A percentile compares a stretch with the other conserved stretches of the same genome.
Evolutionary conservation across 2,329 filamentous ascomycete genomes (phyloP).

Genomic region (Penicillium occitanis): DNA sequence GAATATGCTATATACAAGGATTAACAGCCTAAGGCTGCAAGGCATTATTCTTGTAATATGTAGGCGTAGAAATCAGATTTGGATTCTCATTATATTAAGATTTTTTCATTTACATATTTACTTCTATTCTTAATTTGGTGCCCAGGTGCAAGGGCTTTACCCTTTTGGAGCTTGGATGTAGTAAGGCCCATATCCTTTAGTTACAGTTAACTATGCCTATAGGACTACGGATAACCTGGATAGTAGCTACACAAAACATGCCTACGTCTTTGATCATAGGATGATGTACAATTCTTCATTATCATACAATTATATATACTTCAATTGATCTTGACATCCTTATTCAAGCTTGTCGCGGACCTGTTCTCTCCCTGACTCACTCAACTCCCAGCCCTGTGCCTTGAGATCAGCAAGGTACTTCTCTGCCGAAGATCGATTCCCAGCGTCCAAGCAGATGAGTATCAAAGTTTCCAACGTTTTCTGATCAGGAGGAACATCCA

Average conservation of each 20-base stretch:
- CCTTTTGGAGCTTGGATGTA: too few relatives aligned
- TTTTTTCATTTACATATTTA: too few relatives aligned
- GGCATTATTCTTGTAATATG: too few relatives aligned
- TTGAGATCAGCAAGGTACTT: slow-evolving; percentile 42
- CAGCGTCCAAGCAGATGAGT: slow-evolving; percentile 52
- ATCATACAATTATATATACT: not conserved
- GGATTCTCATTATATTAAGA: too few relatives aligned
- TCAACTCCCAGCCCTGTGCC: slow-evolving; percentile 31
- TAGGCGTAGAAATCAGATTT: too few relatives aligned
- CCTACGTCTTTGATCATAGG: not conserved
- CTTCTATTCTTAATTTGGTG: too few relatives aligned
- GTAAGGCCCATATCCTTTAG: too few relatives aligned
- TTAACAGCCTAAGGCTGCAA: too few relatives aligned
- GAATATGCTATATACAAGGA: too few relatives aligned
- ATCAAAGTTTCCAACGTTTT: slow-evolving; percentile 64
- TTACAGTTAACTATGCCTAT: too few relatives aligned
- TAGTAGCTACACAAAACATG: not conserved
- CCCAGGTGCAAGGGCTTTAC: too few relatives aligned
- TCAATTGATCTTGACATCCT: not conserved
- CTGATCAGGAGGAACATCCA: slow-evolving; percentile 55
- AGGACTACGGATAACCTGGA: too few relatives aligned
- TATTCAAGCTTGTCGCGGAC: slow-evolving; percentile 26
- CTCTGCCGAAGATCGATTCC: slow-evolving; percentile 38
- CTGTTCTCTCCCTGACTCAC: slow-evolving; percentile 27
- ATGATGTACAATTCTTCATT: not conserved